Base-by-base conservation (phyloP, 768 basidiomycete species). In the Collybia sordida region DNA sequence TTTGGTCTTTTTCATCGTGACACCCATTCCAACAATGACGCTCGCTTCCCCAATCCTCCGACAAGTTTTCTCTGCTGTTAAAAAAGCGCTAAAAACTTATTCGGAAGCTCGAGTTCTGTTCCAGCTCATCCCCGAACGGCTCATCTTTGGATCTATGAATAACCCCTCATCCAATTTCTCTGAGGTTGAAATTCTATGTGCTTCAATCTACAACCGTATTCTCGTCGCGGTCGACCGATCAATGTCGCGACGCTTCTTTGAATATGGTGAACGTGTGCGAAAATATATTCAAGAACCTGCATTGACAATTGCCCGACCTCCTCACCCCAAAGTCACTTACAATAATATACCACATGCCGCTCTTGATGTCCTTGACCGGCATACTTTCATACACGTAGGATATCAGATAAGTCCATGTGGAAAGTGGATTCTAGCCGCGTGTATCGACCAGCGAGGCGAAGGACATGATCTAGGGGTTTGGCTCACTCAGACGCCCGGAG, bases 381-480 rank as follows among this genome's bases (percentile, higher is more conserved):
- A 65, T 27, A 83, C 80, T 1, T 66, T 93, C 46, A 68, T 94
- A 38, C 92, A 94, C 61, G 75, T 93, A 34, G 92, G 82, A 2
- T 94, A 94, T 63, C 74, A 69, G 35, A 52, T 86, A 1, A 85
- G 86, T 9, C 57, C 63, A 4, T 88, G 86, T 50, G 79, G 85
- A 8, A 86, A 85, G 62, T 93, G 91, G 92, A 72, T 93, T 5
- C 61, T 90, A 15, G 81, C 82, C n/a, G 74, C 81, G 24, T 87
- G 85, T 58, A 70, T 88, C 5, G 92, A 94, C 60, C 82, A 92
- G 62, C 74, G 86, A 1, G 92, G 90, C 2, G 89, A 93, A 62
- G 81, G 77, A 14, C 81, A 87, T 57, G 82, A 88, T 52, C 60
- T 85, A 22, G 81, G 78, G 6, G 80, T 86, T 6, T 88, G 87